A percentile compares a stretch with the other conserved stretches of the same genome.
These are phyloP conservation scores for Eleusine coracana DNA, from an alignment of 176 grass and related monocot genomes.

Conservation along the genomic window DNA sequence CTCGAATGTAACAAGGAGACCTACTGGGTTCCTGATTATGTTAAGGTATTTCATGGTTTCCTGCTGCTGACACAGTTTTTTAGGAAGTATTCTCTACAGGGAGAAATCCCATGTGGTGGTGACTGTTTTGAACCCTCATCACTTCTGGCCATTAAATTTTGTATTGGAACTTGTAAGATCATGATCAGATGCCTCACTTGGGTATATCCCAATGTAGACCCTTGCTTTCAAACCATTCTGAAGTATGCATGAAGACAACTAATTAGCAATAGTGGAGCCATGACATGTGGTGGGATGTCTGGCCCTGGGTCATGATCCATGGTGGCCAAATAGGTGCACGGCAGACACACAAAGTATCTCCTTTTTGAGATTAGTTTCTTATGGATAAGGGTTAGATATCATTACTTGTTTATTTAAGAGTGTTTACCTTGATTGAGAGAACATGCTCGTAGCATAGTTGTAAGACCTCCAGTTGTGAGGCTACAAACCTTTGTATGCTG, in stretches of 20 bases:
- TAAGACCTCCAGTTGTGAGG: too few species aligned
- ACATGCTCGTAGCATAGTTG: too few species aligned
- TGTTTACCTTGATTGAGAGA: background rate
- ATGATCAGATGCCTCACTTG: background rate
- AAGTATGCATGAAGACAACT: background rate
- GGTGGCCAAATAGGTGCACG: background rate
- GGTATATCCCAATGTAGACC: background rate
- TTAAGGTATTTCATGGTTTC: conserved; percentile 70
- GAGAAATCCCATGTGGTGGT: background rate
- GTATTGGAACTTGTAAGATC: background rate
- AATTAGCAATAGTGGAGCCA: background rate
- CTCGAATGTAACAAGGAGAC: conserved; percentile 94
- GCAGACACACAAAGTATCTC: background rate
- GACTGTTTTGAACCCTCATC: background rate
- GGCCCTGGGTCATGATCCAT: background rate
- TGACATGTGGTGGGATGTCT: background rate
- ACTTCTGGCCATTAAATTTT: background rate
- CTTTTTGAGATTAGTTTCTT: background rate
- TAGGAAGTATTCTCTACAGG: conserved; percentile 4
- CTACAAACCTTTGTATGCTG: too few species aligned
- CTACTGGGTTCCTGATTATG: conserved; percentile 98
- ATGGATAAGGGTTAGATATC: background rate
- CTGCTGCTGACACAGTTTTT: conserved; percentile 2
- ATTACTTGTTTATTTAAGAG: background rate
- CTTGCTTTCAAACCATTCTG: background rate